Base-by-base conservation (phyloP, 176 grass and related monocot species). In the Coix lacrymajobi region DNA sequence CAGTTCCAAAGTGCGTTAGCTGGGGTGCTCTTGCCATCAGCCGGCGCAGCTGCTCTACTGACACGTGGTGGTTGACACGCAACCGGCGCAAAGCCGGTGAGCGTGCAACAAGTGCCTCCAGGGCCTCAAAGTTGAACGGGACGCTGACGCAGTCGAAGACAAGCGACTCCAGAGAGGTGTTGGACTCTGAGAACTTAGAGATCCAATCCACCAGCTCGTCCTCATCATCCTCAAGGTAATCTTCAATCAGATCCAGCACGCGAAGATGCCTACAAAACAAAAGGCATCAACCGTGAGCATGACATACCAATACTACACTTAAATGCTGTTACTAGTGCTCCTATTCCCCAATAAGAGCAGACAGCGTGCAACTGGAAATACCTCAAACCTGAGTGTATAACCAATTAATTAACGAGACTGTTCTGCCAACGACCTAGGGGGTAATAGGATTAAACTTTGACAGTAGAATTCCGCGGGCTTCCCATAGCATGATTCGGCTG, bases 221-320 rank as follows among this genome's bases (percentile, higher is more conserved):
- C 7, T 97, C 91, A 33, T 94, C 94, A 17, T 95, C 96, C 13
- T 90, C 92, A 4, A 98, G 25, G 34, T 85, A 84, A 58, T 92
- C 90, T 81, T 98, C 96, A 68, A 87, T 92, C 71, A 98, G 90
- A 92, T 98, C 92, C 77, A 98, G 86, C 39, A 91, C 87, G 2
- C 89, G 86, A 12, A 98, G 90, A 64, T 93, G 73, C 85, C 96
- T 97, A 62, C 69, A 66, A 84, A 86, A 71, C 45, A 28, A 89
- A 63, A 65, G 60, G 29, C 11, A 11, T 11, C 39, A 43, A 86
- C 40, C 13, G 1, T 10, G 40, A 30, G 54, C 44, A 68, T 84
- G 45, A 87, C 85, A 66, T 38, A 44, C 62, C 22, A 75, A 44
- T 38, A 30, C 41, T 9, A 56, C 12, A 33, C 14, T 38, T 66